Evolutionary conservation across 1,139 yeast genomes (phyloP), one percentile per base, ranked within the genome.

Genomic region (Diutina siamensis): DNA sequence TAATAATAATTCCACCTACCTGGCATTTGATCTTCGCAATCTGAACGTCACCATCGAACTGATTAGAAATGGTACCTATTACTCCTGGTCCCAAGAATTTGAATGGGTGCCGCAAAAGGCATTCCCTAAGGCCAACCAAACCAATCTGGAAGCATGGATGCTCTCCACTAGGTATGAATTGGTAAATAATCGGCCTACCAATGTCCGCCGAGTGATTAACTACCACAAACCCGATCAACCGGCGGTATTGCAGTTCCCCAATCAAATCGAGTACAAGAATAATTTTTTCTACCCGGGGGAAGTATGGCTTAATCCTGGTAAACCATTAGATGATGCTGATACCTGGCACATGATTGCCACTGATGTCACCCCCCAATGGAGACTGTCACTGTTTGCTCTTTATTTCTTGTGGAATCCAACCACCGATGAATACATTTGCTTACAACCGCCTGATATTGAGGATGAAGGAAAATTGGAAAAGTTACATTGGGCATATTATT

Each of bases 341-440:
- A 52, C 57, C 15, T 51, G 53, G 45, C 74, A 69, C 50, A 53
- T 78, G 17, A 59, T 68, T 10, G 55, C 55, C 1, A 59, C 72
- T 2, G 70, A 69, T 48, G 49, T 44, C 21, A 17, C 25, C 7
- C 20, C 19, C 32, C 42, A 35, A 13, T 89, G 85, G 78, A 72
- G 98, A 52, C 92, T 88, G 57, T 89, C 97, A 2, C 65, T 80
- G 1, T 67, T 66, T 46, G 83, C 84, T 0, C 54, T 67, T 33
- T 87, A 78, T 60, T 89, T 94, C 87, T 48, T 83, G 15, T 57
- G 52, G 52, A 46, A 51, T 40, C 50, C 52, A 1, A 46, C 51
- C 0, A 57, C 66, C 0, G 62, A 67, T 9, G 50, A 53, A 2
- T 60, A 68, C 22, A 56, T 53, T 7, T 83, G 86, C 0, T 57